These are phyloP conservation scores for Monascus ruber DNA, from an alignment of 2,329 filamentous ascomycete species.

Conservation along the genomic window DNA sequence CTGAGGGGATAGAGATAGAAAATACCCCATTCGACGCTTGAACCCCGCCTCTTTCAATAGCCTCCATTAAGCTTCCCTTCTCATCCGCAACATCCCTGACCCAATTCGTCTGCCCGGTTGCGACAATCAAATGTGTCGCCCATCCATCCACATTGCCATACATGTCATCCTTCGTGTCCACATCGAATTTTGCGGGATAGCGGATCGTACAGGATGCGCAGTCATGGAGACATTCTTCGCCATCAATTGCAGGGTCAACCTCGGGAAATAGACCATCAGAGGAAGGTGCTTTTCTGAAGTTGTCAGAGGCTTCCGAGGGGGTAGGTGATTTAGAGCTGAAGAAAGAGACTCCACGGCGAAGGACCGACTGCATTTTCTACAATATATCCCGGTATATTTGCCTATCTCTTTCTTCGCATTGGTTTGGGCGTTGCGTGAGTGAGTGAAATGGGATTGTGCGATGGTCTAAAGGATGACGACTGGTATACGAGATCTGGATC, in stretches of 20 bases:
- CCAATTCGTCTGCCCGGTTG: conserved; percentile 95
- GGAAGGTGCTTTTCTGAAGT: conserved; percentile 38
- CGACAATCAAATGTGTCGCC: conserved; percentile 81
- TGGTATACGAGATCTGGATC: conserved; percentile 3
- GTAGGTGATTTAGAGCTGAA: conserved; percentile 17
- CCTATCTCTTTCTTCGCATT: too few species aligned
- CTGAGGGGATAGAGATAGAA: background rate
- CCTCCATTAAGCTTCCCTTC: conserved; percentile 73
- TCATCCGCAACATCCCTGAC: conserved; percentile 80
- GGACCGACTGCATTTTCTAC: conserved; percentile 22
- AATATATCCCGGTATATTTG: background rate
- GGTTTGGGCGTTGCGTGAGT: background rate
- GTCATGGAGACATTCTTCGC: conserved; percentile 79
- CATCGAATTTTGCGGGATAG: conserved; percentile 61
- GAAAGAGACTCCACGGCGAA: conserved; percentile 23
- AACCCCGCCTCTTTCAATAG: conserved; percentile 42
- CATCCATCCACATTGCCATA: conserved; percentile 81
- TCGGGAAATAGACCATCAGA: conserved; percentile 56
- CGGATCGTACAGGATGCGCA: conserved; percentile 69
- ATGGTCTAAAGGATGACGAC: conserved; percentile 24
- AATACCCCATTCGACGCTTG: conserved; percentile 33
- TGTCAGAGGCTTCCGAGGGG: conserved; percentile 17
- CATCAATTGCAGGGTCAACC: conserved; percentile 66
- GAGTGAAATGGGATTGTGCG: background rate
- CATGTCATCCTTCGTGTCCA: conserved; percentile 66